Evolutionary conservation across 805 yeast genomes (phyloP), one percentile per base, ranked within the genome.

Genomic region (Myxozyma geophila): DNA sequence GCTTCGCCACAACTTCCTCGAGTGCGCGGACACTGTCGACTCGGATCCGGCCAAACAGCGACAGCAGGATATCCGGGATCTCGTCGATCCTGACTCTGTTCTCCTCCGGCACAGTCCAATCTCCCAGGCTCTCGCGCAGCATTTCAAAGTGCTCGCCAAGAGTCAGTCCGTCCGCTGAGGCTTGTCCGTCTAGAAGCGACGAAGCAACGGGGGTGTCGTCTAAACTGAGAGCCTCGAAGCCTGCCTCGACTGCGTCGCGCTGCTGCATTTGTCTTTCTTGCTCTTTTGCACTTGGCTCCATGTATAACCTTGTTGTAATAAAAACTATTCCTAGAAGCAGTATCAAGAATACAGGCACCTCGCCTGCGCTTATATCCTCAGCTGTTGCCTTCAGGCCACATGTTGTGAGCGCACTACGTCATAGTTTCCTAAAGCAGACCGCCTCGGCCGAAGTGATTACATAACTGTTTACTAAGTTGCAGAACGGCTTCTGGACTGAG

Each of bases 41-140:
- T 17, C 67, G 44, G 47, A 47, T 39, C 12, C 64, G 51, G 33
- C 67, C 67, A 47, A 58, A 63, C 12, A 63, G 48, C 21, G 60
- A 43, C 10, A 63, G 39, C 53, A 63, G 35, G 15, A 63, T 60
- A n/a, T 55, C 61, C 3, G 67, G 67, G 17, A 63, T 41, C 36
- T 63, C 62, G 21, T 36, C n/a, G 36, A 59, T 10, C 9, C 50
- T 19, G 35, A 63, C 62, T 1, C 64, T 52, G 7, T 48, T 46
- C 39, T 17, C 5, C n/a, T 19, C 48, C 13, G 67, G 67, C 19
- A 63, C 43, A 7, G 10, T 41, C 67, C 67, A 63, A 23, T 56
- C 63, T 28, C 36, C 46, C 1, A 46, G 49, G 10, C 43, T 41
- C 3, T 36, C 28, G 7, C 56, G 8, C 2, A 60, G 52, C 39